Base-by-base conservation (phyloP, 768 basidiomycete genomes). In the Mycena alexandri region DNA sequence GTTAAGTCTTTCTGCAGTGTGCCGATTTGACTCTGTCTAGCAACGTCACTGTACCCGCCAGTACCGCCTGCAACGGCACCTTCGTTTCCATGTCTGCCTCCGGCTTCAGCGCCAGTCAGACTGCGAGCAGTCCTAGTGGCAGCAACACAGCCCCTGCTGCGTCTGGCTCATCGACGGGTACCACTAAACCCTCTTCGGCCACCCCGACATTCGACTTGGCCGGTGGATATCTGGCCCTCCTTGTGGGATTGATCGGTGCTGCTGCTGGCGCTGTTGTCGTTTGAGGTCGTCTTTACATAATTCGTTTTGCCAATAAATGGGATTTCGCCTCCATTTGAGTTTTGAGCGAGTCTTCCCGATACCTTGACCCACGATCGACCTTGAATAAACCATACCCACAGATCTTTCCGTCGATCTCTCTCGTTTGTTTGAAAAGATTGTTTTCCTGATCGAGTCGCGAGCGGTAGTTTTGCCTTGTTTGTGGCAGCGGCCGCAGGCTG, bases 1-100 rank as follows among this genome's bases (percentile, higher is more conserved):
- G 38, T 61, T 57, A 17, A 54, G 17, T 52, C 22, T 54, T n/a
- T 34, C 13, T 46, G 14, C 73, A 95, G 91, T 96, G 94, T 74
- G 85, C 94, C 42, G 95, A 96, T 78, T 76, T 96, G 71, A 89
- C 90, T 21, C 80, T 96, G 36, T 85, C 89, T 46, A 84, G 80
- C 21, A 52, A 55, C 3, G 82, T 82, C 68, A 84, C 81, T 19
- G 79, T 88, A 36, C 16, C 61, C 13, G 81, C 38, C 38, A 38
- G 81, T 21, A 79, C 87, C 38, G 83, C 89, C 1, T 79, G 84
- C 38, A 84, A 80, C 61, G 74, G 81, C 36, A 74, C 75, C 50
- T 84, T 83, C 71, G 67, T 71, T 68, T 78, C 76, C 33, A 80
- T 33, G 71, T 66, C 47, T 67, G 73, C 61, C 57, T 67, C 54